phyloP scores from a whole-genome alignment of 2,329 filamentous ascomycete genomes.

The Exophiala sideris region DNA sequence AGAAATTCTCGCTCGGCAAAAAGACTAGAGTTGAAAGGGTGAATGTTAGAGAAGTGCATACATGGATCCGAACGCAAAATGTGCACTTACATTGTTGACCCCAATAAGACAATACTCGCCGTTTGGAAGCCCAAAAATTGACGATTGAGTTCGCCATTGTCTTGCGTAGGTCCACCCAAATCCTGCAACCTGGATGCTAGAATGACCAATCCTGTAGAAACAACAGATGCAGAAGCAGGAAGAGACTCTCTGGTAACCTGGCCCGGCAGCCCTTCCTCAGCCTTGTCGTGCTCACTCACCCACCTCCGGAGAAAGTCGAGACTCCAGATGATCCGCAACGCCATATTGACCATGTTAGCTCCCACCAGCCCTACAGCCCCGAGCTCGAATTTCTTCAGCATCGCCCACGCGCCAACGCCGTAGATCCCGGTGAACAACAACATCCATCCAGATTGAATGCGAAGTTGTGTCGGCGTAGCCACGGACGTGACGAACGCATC shows the following conservation, averaged over 20 bases:
- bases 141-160: conserved; percentile 1
- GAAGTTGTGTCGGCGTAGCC: conserved; percentile 70
- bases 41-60: neutral
- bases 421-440: conserved; percentile 73
- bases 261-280: neutral
- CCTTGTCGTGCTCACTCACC: conserved; percentile 4
- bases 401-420: conserved; percentile 58
- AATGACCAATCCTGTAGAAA: conserved; percentile 1
- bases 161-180: neutral
- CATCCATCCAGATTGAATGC: conserved; percentile 81
- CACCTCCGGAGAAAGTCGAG: conserved; percentile 60
- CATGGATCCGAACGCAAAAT: neutral
- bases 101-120: conserved; percentile 10
- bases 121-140: conserved; percentile 6
- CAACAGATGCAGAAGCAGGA: conserved; percentile 4
- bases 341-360: conserved; percentile 90
- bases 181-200: conserved; percentile 4
- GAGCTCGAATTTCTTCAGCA: conserved; percentile 61
- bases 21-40: conserved; percentile 6
- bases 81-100: conserved; percentile 21
- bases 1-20: conserved; percentile 24
- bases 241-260: neutral
- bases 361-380: conserved; percentile 79
- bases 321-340: conserved; percentile 79
- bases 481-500: conserved; percentile 92